Conservation (phyloP, 2,329 filamentous ascomycete genomes). For the Escovopsis weberi region DNA sequence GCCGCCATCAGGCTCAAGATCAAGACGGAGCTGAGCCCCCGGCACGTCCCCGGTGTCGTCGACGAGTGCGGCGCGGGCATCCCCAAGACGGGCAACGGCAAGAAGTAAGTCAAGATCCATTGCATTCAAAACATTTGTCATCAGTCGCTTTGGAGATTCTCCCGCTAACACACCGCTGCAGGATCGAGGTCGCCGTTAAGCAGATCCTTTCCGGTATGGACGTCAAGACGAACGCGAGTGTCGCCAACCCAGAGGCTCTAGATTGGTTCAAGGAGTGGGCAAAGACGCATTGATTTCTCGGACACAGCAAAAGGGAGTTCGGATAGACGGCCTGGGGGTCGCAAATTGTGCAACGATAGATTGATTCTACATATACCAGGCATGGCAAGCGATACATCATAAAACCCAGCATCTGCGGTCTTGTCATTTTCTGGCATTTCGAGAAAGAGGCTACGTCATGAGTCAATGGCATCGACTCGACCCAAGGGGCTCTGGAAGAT, state of each 20-base stretch:
- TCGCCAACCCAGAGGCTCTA: conserved; percentile 80
- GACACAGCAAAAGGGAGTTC: neutral
- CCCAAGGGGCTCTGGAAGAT: no score
- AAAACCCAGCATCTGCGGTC: no score
- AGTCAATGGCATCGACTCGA: no score
- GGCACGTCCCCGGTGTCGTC: conserved; percentile 76
- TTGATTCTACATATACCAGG: no score
- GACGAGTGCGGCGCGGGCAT: conserved; percentile 70
- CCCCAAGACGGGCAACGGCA: conserved; percentile 84
- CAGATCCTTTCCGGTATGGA: conserved; percentile 82
- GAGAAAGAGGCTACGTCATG: no score
- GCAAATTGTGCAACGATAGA: no score
- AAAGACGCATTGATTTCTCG: conserved; percentile 25
- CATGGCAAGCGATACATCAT: no score
- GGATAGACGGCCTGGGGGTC: no score
- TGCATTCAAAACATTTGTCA: neutral
- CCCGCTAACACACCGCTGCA: conserved; percentile 17
- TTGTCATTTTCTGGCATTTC: no score
- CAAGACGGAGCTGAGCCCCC: conserved; percentile 64
- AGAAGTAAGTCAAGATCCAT: conserved; percentile 51
- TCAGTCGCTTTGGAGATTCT: neutral
- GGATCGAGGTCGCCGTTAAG: conserved; percentile 90
- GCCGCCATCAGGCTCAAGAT: conserved; percentile 52
- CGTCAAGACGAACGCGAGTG: conserved; percentile 79
- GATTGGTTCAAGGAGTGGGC: conserved; percentile 82